Evolutionary conservation across 2,329 filamentous ascomycete species (phyloP).

Genomic region (Ophiocordyceps camponoti-floridani): DNA sequence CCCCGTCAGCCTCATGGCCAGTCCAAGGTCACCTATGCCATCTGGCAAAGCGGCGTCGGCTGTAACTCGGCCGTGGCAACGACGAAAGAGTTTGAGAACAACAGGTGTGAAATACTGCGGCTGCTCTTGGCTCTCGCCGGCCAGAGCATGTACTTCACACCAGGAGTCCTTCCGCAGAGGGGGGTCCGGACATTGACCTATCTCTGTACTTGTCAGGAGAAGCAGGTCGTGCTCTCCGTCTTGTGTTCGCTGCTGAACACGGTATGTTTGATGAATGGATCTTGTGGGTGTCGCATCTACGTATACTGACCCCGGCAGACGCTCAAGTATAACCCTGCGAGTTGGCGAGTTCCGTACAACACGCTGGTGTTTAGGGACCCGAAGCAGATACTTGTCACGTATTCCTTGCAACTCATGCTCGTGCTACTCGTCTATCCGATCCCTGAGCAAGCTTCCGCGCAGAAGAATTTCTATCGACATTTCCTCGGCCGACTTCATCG

Average conservation of each 20-base stretch:
- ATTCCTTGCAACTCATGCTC: conserved; percentile 80
- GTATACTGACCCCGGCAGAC: conserved; percentile 32
- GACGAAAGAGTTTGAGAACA: conserved; percentile 83
- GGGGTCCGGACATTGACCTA: conserved; percentile 78
- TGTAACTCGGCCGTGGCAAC: conserved; percentile 80
- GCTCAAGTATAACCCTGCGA: conserved; percentile 87
- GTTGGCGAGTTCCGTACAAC: conserved; percentile 88
- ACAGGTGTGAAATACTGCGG: conserved; percentile 76
- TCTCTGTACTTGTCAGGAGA: conserved; percentile 72
- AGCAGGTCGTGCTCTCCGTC: conserved; percentile 77
- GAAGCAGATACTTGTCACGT: conserved; percentile 78
- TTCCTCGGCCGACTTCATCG: conserved; percentile 81
- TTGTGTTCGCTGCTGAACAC: conserved; percentile 91
- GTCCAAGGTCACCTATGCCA: conserved; percentile 74
- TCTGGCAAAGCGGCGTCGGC: conserved; percentile 96
- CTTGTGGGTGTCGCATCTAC: neutral
- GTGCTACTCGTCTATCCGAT: conserved; percentile 74
- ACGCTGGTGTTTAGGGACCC: conserved; percentile 81
- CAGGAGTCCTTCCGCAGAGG: conserved; percentile 60
- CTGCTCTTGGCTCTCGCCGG: conserved; percentile 73
- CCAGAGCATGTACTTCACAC: conserved; percentile 84
- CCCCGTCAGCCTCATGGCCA: conserved; percentile 53
- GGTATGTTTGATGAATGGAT: conserved; percentile 26
- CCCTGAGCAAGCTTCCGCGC: conserved; percentile 50
- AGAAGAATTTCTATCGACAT: conserved; percentile 87